A percentile compares a stretch with the other conserved stretches of the same genome.
Evolutionary conservation across 2,329 filamentous ascomycete genomes (phyloP).

Genomic region (Fusarium avenaceum): DNA sequence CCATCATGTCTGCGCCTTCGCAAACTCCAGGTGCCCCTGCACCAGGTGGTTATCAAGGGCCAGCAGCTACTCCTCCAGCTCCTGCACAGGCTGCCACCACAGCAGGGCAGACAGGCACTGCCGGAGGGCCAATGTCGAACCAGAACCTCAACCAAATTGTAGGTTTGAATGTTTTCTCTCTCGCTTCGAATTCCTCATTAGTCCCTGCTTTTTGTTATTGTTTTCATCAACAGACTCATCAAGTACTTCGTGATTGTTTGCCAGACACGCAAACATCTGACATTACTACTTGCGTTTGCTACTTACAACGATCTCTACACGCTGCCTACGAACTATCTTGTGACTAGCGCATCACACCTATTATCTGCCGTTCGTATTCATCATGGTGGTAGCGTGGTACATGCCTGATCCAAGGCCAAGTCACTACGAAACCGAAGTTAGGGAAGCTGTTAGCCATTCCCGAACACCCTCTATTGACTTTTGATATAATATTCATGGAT

Average conservation of each 20-base stretch:
- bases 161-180: constrained; percentile 60
- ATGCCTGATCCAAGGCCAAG: background rate
- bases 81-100: constrained; percentile 41
- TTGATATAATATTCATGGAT: background rate
- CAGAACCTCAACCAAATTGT: constrained; percentile 97
- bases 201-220: background rate
- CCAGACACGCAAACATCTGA: constrained; percentile 1
- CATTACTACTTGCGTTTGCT: background rate
- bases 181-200: constrained; percentile 3
- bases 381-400: background rate
- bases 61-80: constrained; percentile 54
- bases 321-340: background rate
- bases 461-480: background rate
- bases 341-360: background rate
- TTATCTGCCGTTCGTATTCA: background rate
- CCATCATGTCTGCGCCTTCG: constrained; percentile 54
- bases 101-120: constrained; percentile 52
- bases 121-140: constrained; percentile 72
- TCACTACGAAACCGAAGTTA: background rate
- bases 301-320: background rate
- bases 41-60: constrained; percentile 51
- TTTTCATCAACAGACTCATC: too few relatives aligned
- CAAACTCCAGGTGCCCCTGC: constrained; percentile 51
- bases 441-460: background rate
- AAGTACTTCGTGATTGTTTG: background rate